phyloP scores from a whole-genome alignment of 257 asterid genomes.

The Craterostigma plantagineum region DNA sequence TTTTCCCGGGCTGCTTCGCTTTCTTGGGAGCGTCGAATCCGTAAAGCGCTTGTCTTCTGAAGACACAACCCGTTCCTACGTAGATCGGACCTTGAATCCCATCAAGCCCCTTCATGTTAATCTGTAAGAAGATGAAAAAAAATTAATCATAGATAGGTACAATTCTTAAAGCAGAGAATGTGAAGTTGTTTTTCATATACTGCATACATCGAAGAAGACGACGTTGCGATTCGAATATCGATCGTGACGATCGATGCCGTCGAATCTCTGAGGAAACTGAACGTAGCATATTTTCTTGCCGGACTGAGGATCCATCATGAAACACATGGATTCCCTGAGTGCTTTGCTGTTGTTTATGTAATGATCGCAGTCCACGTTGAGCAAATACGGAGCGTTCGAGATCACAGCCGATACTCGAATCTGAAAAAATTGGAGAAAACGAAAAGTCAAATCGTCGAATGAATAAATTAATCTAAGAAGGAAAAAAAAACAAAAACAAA shows the following conservation, averaged over 20 bases:
- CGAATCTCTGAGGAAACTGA: slow-evolving; percentile 63
- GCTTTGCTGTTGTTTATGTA: slow-evolving; percentile 56
- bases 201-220: slow-evolving; percentile 51
- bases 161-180: too few species aligned
- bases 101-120: slow-evolving; percentile 62
- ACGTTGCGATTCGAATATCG: slow-evolving; percentile 50
- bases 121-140: slow-evolving; percentile 16
- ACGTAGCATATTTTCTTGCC: slow-evolving; percentile 66
- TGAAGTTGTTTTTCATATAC: too few species aligned
- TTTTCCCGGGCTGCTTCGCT: slow-evolving; percentile 30
- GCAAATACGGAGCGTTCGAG: slow-evolving; percentile 54
- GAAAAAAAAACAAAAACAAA: neutral
- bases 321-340: slow-evolving; percentile 58
- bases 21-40: slow-evolving; percentile 57
- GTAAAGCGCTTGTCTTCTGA: slow-evolving; percentile 53
- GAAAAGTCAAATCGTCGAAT: slow-evolving; percentile 1
- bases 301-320: slow-evolving; percentile 56
- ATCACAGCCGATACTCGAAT: slow-evolving; percentile 55
- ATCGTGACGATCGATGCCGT: slow-evolving; percentile 49
- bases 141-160: too few species aligned
- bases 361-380: slow-evolving; percentile 59
- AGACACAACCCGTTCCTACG: slow-evolving; percentile 63
- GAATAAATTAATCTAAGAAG: slow-evolving; percentile 1
- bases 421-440: slow-evolving; percentile 14
- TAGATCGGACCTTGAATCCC: slow-evolving; percentile 72